Conservation (phyloP, 2,329 filamentous ascomycete species). For the Clathrospora elynae region DNA sequence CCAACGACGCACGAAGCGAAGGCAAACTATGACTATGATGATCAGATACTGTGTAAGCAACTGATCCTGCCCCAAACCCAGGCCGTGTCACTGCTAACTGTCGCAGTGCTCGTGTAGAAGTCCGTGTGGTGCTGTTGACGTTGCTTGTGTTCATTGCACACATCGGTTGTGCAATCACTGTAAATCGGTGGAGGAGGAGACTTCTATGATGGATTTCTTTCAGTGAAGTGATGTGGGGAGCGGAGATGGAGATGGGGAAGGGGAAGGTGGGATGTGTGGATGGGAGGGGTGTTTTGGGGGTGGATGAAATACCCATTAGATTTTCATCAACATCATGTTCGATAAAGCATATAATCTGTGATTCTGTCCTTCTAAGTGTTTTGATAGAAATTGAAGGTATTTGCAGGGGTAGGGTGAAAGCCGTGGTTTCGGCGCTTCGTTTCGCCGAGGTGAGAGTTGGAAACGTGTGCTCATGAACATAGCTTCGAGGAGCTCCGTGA, state of each 20-base stretch:
- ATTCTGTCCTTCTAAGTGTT: too few relatives aligned
- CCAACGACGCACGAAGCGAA: conserved; percentile 1
- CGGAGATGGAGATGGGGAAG: not conserved
- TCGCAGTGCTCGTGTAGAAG: conserved; percentile 10
- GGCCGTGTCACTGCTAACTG: conserved; percentile 6
- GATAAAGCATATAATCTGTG: too few relatives aligned
- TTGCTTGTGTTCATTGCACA: conserved; percentile 11
- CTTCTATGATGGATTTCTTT: conserved; percentile 3
- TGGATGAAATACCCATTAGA: too few relatives aligned
- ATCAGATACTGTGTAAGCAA: conserved; percentile 18
- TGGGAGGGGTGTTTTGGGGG: too few relatives aligned
- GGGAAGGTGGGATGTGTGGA: too few relatives aligned
- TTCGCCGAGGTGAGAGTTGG: conserved; percentile 29
- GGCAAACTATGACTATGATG: not conserved
- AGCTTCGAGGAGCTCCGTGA: conserved; percentile 42
- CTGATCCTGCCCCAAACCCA: not conserved
- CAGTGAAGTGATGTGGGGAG: not conserved
- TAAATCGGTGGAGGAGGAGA: not conserved
- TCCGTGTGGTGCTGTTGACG: conserved; percentile 1
- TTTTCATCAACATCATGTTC: too few relatives aligned
- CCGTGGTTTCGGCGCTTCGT: conserved; percentile 29
- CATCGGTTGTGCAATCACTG: conserved; percentile 12
- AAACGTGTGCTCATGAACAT: conserved; percentile 36
- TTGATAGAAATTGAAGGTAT: conserved; percentile 1
- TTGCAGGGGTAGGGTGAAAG: conserved; percentile 6